phyloP scores from a whole-genome alignment of 2,329 filamentous ascomycete genomes.

The Mariannaea elegans region DNA sequence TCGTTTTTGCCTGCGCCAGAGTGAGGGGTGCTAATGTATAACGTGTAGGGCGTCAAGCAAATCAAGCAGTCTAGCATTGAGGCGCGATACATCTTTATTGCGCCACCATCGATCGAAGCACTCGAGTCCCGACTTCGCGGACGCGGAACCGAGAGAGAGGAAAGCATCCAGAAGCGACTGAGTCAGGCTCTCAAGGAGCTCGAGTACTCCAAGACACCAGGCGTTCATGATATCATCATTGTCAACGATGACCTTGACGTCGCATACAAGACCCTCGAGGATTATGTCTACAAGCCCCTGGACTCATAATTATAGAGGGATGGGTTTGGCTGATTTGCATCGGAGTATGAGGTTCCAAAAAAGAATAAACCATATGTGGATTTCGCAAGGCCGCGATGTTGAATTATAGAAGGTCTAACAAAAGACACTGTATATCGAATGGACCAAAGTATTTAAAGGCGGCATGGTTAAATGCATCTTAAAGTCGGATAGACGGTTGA shows the following conservation, averaged over 20 bases:
- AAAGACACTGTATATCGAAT: too few relatives aligned
- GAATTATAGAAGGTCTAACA: too few relatives aligned
- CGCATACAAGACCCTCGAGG: conserved; percentile 63
- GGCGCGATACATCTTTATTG: conserved; percentile 85
- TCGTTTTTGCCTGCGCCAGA: neutral
- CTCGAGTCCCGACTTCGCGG: conserved; percentile 80
- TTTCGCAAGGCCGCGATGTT: too few relatives aligned
- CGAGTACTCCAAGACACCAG: conserved; percentile 73
- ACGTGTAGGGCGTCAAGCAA: conserved; percentile 96
- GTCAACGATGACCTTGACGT: conserved; percentile 56
- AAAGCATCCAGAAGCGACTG: conserved; percentile 74
- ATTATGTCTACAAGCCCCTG: conserved; percentile 51
- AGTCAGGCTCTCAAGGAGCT: conserved; percentile 78
- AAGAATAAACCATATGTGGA: too few relatives aligned
- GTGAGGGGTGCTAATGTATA: conserved; percentile 57
- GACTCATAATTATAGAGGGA: neutral
- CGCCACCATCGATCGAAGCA: conserved; percentile 78
- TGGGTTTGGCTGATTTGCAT: neutral
- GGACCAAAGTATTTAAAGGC: too few relatives aligned
- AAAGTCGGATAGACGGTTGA: too few relatives aligned
- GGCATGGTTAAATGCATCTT: too few relatives aligned
- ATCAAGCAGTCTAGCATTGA: conserved; percentile 79
- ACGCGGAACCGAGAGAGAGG: conserved; percentile 80
- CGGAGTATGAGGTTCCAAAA: neutral
- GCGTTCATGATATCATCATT: conserved; percentile 51